A percentile compares a stretch with the other conserved stretches of the same genome.
Conservation (phyloP, 805 yeast genomes). For the Wickerhamomyces rabaulensis region DNA sequence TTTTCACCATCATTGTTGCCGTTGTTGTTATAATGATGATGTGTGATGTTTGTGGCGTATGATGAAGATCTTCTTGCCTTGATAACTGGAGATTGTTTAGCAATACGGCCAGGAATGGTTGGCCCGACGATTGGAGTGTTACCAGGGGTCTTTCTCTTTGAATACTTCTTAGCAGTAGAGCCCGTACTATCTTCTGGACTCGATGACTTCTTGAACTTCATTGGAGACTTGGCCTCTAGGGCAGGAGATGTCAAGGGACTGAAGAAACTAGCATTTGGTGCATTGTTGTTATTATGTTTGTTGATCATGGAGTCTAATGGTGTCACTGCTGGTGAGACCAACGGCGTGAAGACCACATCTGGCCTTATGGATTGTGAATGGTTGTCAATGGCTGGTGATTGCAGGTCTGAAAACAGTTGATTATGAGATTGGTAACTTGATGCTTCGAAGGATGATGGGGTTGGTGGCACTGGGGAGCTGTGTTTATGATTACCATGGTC, state of each 20-base stretch:
- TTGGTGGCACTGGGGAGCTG: constrained; percentile 14
- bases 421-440: constrained; percentile 6
- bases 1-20: not conserved
- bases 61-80: constrained; percentile 25
- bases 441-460: constrained; percentile 20
- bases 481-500: not conserved
- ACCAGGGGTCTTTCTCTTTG: constrained; percentile 34
- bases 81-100: constrained; percentile 34
- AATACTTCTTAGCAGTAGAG: constrained; percentile 14
- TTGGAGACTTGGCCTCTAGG: constrained; percentile 38
- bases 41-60: constrained; percentile 11
- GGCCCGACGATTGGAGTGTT: constrained; percentile 35
- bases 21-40: constrained; percentile 15
- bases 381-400: constrained; percentile 15
- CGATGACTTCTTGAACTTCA: constrained; percentile 16
- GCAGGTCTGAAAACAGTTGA: constrained; percentile 6
- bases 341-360: constrained; percentile 66
- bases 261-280: constrained; percentile 19
- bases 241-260: constrained; percentile 68
- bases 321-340: constrained; percentile 71
- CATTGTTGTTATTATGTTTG: constrained; percentile 7
- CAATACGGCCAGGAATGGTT: constrained; percentile 25
- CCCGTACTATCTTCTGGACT: constrained; percentile 19
- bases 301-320: constrained; percentile 39
- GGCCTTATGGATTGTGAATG: constrained; percentile 35